These are phyloP conservation scores for Boechera stricta DNA, from an alignment of 345 rosid genomes.

Conservation along the genomic window DNA sequence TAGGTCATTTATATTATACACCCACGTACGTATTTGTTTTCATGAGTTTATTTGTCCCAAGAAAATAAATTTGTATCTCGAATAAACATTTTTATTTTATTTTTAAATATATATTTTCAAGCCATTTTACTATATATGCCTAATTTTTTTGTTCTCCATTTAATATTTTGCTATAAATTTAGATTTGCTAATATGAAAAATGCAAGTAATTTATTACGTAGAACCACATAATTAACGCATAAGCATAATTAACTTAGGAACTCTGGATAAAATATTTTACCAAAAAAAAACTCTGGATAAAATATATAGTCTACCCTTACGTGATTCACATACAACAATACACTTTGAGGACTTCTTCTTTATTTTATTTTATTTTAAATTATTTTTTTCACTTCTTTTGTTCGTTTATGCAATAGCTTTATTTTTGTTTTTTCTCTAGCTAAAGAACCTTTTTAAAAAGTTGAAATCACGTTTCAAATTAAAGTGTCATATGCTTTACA, in stretches of 20 bases:
- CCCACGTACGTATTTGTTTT: conserved; percentile 21
- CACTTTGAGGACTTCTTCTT: not conserved
- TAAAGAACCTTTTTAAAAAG: conserved; percentile 39
- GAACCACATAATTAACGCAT: not conserved
- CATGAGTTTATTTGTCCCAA: conserved; percentile 25
- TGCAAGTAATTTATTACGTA: not conserved
- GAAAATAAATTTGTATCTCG: not conserved
- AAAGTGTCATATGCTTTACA: conserved; percentile 29
- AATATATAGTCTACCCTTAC: not conserved
- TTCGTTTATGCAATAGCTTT: conserved; percentile 26
- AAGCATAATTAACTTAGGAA: not conserved
- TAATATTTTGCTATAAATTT: not conserved
- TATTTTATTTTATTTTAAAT: no score
- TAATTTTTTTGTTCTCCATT: not conserved
- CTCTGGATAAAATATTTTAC: no score
- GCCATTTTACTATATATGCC: not conserved
- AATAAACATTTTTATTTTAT: not conserved
- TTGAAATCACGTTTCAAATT: conserved; percentile 14
- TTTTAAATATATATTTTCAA: not conserved
- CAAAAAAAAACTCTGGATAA: not conserved
- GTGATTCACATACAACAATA: not conserved
- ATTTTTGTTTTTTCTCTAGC: not conserved
- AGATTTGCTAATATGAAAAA: not conserved
- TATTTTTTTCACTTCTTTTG: not conserved
- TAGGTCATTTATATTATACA: conserved; percentile 1